These are phyloP conservation scores for Ogataea hybrid DNA, from an alignment of 1,139 yeast genomes.

Conservation along the genomic window DNA sequence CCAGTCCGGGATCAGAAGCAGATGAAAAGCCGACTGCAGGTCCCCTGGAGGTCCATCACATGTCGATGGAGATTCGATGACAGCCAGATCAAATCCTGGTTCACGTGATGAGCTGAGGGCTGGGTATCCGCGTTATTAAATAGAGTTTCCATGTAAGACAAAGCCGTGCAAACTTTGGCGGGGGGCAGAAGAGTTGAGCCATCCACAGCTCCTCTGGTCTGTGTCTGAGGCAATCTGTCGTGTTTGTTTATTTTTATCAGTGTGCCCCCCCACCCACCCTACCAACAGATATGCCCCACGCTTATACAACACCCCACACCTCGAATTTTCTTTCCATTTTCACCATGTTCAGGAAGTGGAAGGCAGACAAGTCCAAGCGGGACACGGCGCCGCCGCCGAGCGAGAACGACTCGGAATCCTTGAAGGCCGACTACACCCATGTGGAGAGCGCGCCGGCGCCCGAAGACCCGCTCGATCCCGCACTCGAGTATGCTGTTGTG, in stretches of 20 bases:
- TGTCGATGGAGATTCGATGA: too few species aligned
- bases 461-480: conserved; percentile 23
- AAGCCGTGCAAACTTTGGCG: too few species aligned
- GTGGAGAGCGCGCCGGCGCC: conserved; percentile 10
- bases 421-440: conserved; percentile 19
- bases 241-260: too few species aligned
- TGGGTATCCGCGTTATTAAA: too few species aligned
- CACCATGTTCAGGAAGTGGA: conserved; percentile 27
- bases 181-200: not conserved
- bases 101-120: too few species aligned
- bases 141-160: not conserved
- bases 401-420: not conserved
- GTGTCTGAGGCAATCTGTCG: too few species aligned
- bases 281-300: not conserved
- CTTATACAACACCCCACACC: conserved; percentile 7
- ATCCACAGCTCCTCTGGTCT: too few species aligned
- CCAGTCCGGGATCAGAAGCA: too few species aligned
- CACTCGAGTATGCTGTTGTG: conserved; percentile 21
- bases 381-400: not conserved
- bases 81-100: too few species aligned
- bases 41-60: too few species aligned
- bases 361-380: conserved; percentile 16
- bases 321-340: not conserved
- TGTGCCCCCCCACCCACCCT: too few species aligned
- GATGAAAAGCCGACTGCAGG: too few species aligned